A percentile compares a stretch with the other conserved stretches of the same genome.
Conservation (phyloP, 1,139 yeast species). For the Blastobotrys serpentis region DNA sequence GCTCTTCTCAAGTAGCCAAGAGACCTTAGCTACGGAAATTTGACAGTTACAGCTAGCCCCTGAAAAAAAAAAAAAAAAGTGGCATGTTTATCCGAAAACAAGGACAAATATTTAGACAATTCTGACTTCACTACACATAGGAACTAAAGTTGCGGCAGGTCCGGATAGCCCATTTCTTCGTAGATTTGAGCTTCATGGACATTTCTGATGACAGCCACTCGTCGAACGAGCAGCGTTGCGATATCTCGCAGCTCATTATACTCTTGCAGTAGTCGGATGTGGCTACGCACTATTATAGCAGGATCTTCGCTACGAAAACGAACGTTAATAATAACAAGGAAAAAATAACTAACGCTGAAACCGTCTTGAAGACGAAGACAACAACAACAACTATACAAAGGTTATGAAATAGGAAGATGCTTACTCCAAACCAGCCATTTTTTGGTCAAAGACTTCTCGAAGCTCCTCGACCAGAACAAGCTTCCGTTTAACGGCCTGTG, state of each 20-base stretch:
- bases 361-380: no score
- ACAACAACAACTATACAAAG: no score
- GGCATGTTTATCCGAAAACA: background rate
- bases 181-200: conserved; percentile 46
- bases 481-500: background rate
- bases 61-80: background rate
- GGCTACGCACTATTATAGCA: conserved; percentile 42
- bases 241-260: conserved; percentile 54
- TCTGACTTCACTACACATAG: background rate
- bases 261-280: conserved; percentile 45
- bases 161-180: conserved; percentile 34
- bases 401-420: background rate
- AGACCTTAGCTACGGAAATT: no score
- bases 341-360: no score
- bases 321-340: no score
- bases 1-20: no score
- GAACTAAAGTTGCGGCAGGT: background rate
- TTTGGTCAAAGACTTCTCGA: background rate
- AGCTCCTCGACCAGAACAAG: conserved; percentile 6
- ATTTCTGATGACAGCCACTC: conserved; percentile 52
- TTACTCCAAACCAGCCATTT: conserved; percentile 8
- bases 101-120: background rate
- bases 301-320: conserved; percentile 19
- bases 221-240: conserved; percentile 49
- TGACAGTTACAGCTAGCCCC: background rate